Evolutionary conservation across 2,329 filamentous ascomycete species (phyloP), one percentile per base, ranked within the genome.

Genomic region (Colletotrichum echinochloae): DNA sequence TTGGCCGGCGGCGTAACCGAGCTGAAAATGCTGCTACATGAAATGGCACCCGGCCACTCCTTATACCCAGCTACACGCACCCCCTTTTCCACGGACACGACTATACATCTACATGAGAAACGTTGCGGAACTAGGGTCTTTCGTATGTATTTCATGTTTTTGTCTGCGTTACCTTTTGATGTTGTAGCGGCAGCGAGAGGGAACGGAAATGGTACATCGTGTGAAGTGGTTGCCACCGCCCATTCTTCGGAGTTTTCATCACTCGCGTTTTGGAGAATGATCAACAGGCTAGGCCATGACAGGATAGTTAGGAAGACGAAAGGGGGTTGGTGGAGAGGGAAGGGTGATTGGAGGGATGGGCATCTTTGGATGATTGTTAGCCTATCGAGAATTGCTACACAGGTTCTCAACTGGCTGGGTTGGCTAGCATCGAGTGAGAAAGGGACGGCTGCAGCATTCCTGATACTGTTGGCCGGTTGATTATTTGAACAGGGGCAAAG

Each of bases 1-100:
- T 60, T 70, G 48, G 35, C 26, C 49, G 49, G 39, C 28, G 39
- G n/a, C 46, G 56, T 55, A 52, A 33, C 56, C 35, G 59, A 71
- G 68, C 68, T 71, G 65, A 68, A 63, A 39, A 68, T 54, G 68
- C 41, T 14, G 49, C 59, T 16, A 52, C 52, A 46, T 63, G n/a
- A 60, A 55, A n/a, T 41, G 52, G 30, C 56, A 51, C 44, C 41
- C 57, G 33, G 37, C 28, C 20, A 35, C 46, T 20, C 46, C 33
- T 20, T 46, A n/a, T 20, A 37, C 18, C 35, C 26, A 48, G 33
- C n/a, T 26, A 54, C 60, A 18, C 35, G 39, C 26, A 7, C 28
- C 18, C 57, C 46, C 39, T 39, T 46, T 33, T 23, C 41, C 14
- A 11, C 12, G 14, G 33, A 16, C 46, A 54, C 44, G 30, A 30